A percentile compares a stretch with the other conserved stretches of the same genome.
Evolutionary conservation across 2,329 filamentous ascomycete species (phyloP).

Genomic region (Ambrosiella cleistominuta): DNA sequence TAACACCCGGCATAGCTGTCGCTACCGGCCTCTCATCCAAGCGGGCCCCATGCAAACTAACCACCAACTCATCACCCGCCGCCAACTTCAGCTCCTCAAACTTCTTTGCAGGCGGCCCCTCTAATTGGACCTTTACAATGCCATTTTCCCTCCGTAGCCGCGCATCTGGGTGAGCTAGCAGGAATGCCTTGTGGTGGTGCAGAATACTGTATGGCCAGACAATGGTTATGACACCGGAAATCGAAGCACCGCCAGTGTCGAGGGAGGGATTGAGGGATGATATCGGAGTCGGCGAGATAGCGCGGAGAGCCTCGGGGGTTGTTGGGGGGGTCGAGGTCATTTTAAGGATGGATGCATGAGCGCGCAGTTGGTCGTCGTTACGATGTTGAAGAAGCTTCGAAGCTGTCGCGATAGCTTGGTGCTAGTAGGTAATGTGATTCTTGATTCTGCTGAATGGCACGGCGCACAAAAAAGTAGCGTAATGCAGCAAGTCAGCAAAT

Average conservation of each 20-base stretch:
- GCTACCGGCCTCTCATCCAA: constrained; percentile 40
- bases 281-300: constrained; percentile 30
- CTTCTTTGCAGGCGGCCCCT: constrained; percentile 49
- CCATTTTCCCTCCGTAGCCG: constrained; percentile 59
- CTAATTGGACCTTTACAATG: constrained; percentile 64
- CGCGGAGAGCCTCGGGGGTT: constrained; percentile 15
- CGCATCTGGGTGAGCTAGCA: constrained; percentile 72
- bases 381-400: not conserved
- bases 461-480: too few relatives aligned
- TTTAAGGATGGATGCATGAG: not conserved
- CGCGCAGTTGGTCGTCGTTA: not conserved
- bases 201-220: constrained; percentile 84
- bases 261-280: constrained; percentile 28
- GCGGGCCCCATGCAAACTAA: constrained; percentile 50
- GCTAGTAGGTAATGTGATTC: too few relatives aligned
- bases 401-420: too few relatives aligned
- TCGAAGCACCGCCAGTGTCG: constrained; percentile 29
- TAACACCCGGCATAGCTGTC: constrained; percentile 31
- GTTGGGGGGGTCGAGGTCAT: constrained; percentile 3
- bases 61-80: constrained; percentile 57
- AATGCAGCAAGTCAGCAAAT: too few relatives aligned
- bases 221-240: constrained; percentile 53
- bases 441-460: too few relatives aligned
- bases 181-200: constrained; percentile 53
- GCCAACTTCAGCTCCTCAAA: constrained; percentile 50